A percentile compares a stretch with the other conserved stretches of the same genome.
These are phyloP conservation scores for Austroboletus festivus DNA, from an alignment of 768 basidiomycete genomes.

Conservation along the genomic window DNA sequence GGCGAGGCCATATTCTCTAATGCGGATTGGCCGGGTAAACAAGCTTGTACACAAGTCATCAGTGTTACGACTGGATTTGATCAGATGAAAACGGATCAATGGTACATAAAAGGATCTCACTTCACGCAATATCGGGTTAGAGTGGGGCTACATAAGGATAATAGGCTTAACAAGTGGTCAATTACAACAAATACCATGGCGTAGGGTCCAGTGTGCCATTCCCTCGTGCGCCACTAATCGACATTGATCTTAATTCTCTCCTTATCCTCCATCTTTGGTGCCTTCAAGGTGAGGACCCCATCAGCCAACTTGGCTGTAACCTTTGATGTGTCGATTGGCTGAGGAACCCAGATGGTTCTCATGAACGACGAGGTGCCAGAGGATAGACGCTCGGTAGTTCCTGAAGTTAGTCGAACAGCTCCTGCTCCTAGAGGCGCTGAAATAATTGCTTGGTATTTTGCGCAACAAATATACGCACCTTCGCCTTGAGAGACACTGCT, in stretches of 20 bases:
- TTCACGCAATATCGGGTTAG: too few species aligned
- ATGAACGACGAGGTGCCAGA: conserved; percentile 54
- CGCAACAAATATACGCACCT: conserved; percentile 23
- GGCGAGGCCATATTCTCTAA: too few species aligned
- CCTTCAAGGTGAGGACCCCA: conserved; percentile 62
- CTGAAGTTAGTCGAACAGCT: conserved; percentile 12
- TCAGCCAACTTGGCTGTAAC: conserved; percentile 65
- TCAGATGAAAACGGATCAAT: too few species aligned
- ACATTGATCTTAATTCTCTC: conserved; percentile 49
- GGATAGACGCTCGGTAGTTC: conserved; percentile 56
- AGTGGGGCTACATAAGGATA: too few species aligned
- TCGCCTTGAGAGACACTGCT: conserved; percentile 14
- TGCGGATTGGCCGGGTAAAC: too few species aligned
- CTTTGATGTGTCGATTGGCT: conserved; percentile 52
- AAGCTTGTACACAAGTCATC: too few species aligned
- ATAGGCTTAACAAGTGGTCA: too few species aligned
- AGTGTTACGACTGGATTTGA: too few species aligned
- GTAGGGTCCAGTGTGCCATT: too few species aligned
- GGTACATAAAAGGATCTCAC: too few species aligned
- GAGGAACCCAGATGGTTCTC: conserved; percentile 71
- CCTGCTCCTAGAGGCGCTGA: conserved; percentile 9
- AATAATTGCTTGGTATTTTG: too few species aligned
- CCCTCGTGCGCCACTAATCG: too few species aligned
- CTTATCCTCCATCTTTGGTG: conserved; percentile 60
- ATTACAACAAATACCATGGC: not conserved